These are phyloP conservation scores for Endotrypanum monterogeii DNA, from an alignment of 208 protist genomes.

Conservation along the genomic window DNA sequence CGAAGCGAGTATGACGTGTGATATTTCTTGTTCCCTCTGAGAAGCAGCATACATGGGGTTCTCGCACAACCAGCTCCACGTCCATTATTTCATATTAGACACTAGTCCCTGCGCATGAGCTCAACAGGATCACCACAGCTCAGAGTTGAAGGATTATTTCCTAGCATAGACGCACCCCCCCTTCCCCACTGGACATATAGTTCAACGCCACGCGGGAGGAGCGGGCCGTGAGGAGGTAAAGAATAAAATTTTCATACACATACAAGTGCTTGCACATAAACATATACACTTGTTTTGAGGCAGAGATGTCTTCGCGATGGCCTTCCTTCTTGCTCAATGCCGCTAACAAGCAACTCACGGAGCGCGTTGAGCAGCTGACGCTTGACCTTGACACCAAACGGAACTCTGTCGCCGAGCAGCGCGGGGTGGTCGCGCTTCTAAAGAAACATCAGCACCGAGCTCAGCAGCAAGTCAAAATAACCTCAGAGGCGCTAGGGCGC, in stretches of 20 bases:
- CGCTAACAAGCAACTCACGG: constrained; percentile 59
- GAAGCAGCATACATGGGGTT: background rate
- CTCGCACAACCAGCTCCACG: background rate
- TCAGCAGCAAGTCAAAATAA: constrained; percentile 25
- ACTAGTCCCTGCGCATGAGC: background rate
- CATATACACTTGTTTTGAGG: background rate
- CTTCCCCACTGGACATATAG: background rate
- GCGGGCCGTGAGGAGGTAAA: background rate
- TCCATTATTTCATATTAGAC: background rate
- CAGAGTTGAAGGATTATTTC: background rate
- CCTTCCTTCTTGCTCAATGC: constrained; percentile 63
- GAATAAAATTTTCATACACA: background rate
- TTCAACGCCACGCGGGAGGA: background rate
- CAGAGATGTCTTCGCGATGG: constrained; percentile 47
- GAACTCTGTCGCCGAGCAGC: constrained; percentile 38
- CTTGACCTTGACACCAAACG: constrained; percentile 36
- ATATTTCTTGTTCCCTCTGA: background rate
- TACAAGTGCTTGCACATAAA: constrained; percentile 9
- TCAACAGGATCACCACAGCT: background rate
- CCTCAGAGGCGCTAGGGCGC: constrained; percentile 16
- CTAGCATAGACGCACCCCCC: constrained; percentile 5
- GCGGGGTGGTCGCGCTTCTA: constrained; percentile 42
- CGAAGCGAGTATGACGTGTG: background rate
- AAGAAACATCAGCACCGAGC: constrained; percentile 38
- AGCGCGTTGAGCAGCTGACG: constrained; percentile 37